Conservation (phyloP, 1,139 yeast genomes). For the Protomyces gravidus region DNA sequence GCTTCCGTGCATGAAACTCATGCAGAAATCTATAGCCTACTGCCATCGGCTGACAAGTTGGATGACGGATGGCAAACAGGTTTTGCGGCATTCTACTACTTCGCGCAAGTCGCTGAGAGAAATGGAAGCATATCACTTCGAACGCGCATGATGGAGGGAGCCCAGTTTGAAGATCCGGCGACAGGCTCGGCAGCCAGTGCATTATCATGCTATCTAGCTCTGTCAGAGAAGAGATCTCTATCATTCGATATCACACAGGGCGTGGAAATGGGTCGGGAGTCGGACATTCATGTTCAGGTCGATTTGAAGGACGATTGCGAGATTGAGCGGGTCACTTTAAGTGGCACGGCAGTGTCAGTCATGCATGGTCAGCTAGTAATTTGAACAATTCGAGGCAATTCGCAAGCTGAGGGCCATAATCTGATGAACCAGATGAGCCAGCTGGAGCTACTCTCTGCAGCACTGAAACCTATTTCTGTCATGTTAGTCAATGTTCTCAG, state of each 20-base stretch:
- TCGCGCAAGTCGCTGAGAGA: not conserved
- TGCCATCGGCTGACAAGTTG: not conserved
- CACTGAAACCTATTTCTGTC: no score
- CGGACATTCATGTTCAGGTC: conserved; percentile 6
- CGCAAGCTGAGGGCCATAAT: no score
- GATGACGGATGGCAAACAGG: conserved; percentile 16
- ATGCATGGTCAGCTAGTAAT: conserved; percentile 8
- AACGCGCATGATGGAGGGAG: conserved; percentile 6
- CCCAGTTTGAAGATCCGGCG: conserved; percentile 16
- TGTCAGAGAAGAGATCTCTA: not conserved
- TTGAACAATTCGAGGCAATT: no score
- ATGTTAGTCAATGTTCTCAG: no score
- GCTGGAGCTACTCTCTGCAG: no score
- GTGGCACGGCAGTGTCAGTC: conserved; percentile 12
- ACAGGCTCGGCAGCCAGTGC: conserved; percentile 23
- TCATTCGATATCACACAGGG: conserved; percentile 6
- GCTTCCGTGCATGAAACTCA: not conserved
- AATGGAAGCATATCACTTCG: not conserved
- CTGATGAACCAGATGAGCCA: no score
- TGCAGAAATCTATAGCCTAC: not conserved
- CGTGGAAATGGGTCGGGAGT: conserved; percentile 15
- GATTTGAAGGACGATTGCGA: not conserved
- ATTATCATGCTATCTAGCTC: conserved; percentile 1
- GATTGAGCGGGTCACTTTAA: not conserved
- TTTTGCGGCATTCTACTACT: conserved; percentile 16